Evolutionary conservation across 2,329 filamentous ascomycete genomes (phyloP).

Genomic region (Arthrobotrys iridis): DNA sequence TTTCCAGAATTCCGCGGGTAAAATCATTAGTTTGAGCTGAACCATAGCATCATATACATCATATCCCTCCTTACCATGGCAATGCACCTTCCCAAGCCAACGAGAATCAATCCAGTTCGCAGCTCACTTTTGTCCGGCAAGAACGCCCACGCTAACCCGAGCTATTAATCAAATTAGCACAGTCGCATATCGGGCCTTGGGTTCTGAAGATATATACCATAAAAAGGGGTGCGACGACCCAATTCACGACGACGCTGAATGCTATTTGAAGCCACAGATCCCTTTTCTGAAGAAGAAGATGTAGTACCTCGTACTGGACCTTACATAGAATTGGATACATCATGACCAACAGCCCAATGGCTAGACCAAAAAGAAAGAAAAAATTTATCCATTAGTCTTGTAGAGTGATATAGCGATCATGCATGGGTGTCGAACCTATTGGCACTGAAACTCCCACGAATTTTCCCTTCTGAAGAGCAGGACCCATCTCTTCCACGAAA

Average conservation of each 20-base stretch:
- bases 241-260: conserved; percentile 81
- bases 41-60: no score
- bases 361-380: no score
- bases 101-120: conserved; percentile 77
- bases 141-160: conserved; percentile 74
- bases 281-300: conserved; percentile 70
- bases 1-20: conserved; percentile 5
- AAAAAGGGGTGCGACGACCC: conserved; percentile 81
- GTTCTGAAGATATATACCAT: conserved; percentile 71
- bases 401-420: background rate
- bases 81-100: conserved; percentile 85
- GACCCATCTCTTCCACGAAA: conserved; percentile 72
- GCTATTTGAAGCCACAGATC: conserved; percentile 80
- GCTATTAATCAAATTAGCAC: conserved; percentile 59
- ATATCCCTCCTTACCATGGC: no score
- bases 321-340: conserved; percentile 95
- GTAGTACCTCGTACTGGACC: conserved; percentile 79
- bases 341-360: conserved; percentile 84
- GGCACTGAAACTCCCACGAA: conserved; percentile 77
- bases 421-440: conserved; percentile 65
- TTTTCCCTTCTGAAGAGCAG: conserved; percentile 73
- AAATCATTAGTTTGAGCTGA: background rate
- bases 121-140: conserved; percentile 70
- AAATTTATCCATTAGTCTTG: no score
- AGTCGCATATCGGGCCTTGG: background rate